Evolutionary conservation across 768 basidiomycete species (phyloP).

Genomic region (Pilatotrama ljubarskyi): DNA sequence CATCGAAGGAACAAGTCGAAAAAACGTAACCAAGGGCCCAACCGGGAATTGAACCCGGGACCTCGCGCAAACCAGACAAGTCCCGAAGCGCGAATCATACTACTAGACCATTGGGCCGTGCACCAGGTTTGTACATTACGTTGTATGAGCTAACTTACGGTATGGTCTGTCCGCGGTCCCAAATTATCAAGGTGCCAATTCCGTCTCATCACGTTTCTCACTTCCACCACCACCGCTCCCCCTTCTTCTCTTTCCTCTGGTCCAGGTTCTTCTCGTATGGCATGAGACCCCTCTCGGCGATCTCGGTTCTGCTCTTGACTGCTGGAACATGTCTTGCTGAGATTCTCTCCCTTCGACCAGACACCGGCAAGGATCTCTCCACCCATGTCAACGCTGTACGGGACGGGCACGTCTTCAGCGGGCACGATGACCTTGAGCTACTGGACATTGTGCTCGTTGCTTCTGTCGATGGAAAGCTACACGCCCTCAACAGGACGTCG

Average conservation of each 20-base stretch:
- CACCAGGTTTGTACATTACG: not conserved
- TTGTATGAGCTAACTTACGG: too few species aligned
- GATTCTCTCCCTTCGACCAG: constrained; percentile 23
- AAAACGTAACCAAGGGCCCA: constrained; percentile 13
- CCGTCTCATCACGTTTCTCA: not conserved
- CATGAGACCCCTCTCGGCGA: constrained; percentile 13
- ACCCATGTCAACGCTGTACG: constrained; percentile 23
- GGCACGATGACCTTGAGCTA: constrained; percentile 52
- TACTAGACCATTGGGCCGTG: constrained; percentile 21
- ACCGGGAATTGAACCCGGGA: constrained; percentile 24
- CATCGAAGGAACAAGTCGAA: not conserved
- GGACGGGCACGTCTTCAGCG: constrained; percentile 8
- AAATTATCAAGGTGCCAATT: too few species aligned
- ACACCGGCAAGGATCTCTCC: constrained; percentile 22
- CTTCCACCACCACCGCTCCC: not conserved
- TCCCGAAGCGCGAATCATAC: constrained; percentile 22
- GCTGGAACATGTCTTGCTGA: constrained; percentile 30
- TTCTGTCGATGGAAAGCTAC: constrained; percentile 92
- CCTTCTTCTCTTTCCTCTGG: too few species aligned
- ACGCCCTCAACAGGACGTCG: constrained; percentile 86
- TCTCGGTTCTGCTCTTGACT: constrained; percentile 23
- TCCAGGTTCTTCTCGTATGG: constrained; percentile 9
- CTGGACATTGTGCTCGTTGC: constrained; percentile 87
- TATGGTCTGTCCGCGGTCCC: too few species aligned
- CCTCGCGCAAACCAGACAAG: constrained; percentile 5